Base-by-base conservation (phyloP, 1,284 basidiomycete species). In the Melampsora abietis-canadensis region DNA sequence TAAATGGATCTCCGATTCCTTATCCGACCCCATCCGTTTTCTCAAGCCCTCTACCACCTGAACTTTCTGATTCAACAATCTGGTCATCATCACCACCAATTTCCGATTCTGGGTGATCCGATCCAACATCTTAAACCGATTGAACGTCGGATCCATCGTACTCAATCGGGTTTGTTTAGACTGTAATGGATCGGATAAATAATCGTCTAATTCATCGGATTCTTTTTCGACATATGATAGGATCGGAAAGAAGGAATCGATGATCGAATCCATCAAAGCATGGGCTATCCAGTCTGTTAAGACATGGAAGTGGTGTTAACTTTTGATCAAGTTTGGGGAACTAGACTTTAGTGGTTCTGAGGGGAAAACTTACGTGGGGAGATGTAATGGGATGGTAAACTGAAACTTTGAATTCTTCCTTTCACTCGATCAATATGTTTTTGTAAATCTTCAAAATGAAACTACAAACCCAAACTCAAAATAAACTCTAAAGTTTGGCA, bases 191-290 rank as follows among this genome's bases (percentile, higher is more conserved):
- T 82, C 81, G 30, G 79, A 78, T 14, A 92, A 87, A 47, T 91
- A 82, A 17, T 86, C 85, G 78, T 95, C 92, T 66, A 96, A 88
- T 31, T 88, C 87, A 74, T 88, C 85, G 0, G 92, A 89, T 80
- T 96, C 93, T 65, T 86, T 86, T 80, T 93, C 92, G 60, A 97
- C 89, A 75, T 89, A 89, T 69, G 89, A 86, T 64, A 95, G 84
- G 73, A 93, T 85, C 1, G 94, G 94, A 82, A 94, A 92, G 83
- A 96, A 96, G 0, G 92, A 89, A 81, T 98, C 94, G 40, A 97
- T 92, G 66, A 97, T 88, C 0, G 93, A 95, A 80, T 97, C 94
- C 80, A 97, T 85, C 68, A 97, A 85, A 19, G 90, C 92, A 81
- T 98, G 93, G 0, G 92, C 92, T 77, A 98, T 92, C 93, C 93